Percentiles rank a stretch among this genome's conserved stretches.
phyloP scores from a whole-genome alignment of 495 filamentous ascomycete species.

The Annulohypoxylon stygium region DNA sequence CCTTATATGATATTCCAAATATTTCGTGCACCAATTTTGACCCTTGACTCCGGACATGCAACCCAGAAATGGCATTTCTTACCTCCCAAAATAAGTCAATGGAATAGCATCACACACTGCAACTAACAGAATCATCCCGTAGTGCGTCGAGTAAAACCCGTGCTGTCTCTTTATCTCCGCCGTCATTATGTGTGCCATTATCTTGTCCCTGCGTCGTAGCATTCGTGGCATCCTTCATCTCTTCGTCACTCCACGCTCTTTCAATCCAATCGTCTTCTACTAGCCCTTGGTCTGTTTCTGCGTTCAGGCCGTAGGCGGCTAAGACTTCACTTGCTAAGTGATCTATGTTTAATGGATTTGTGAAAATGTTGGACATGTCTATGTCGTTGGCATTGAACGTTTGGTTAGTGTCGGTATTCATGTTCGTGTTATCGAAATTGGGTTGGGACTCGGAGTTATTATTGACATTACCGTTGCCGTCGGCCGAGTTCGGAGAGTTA shows the following conservation, averaged over 20 bases:
- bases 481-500: constrained; percentile 43
- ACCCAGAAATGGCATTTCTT: background rate
- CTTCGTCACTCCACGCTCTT: constrained; percentile 45
- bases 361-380: constrained; percentile 37
- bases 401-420: background rate
- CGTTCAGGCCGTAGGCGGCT: constrained; percentile 36
- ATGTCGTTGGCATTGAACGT: constrained; percentile 20
- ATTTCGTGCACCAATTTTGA: background rate
- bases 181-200: background rate
- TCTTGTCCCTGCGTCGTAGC: constrained; percentile 11
- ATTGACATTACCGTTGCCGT: constrained; percentile 26
- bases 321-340: constrained; percentile 41
- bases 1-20: background rate
- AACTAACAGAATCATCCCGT: constrained; percentile 38
- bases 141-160: constrained; percentile 47
- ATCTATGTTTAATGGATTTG: constrained; percentile 28
- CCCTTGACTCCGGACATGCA: constrained; percentile 21
- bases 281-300: constrained; percentile 21
- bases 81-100: background rate
- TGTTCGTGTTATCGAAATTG: background rate
- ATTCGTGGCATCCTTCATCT: constrained; percentile 22
- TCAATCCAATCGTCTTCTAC: constrained; percentile 50
- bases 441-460: constrained; percentile 1
- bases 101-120: constrained; percentile 25
- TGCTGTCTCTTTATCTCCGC: constrained; percentile 46